These are phyloP conservation scores for Tubosaeta brunneosetosa DNA, from an alignment of 768 basidiomycete species.

Conservation along the genomic window DNA sequence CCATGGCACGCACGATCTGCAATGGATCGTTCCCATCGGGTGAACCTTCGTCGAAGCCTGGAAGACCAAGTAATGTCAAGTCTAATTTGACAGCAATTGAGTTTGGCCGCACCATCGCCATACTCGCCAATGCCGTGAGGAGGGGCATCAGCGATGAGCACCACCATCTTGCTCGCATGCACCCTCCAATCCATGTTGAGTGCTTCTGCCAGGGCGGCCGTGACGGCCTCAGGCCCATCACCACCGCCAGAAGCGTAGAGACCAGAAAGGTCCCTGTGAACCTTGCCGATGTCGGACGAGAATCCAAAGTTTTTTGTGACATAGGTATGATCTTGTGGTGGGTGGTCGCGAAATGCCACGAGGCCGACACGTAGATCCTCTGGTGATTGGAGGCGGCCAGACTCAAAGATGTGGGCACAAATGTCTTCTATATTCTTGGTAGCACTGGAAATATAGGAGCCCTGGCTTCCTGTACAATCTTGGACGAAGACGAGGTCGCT, in stretches of 20 bases:
- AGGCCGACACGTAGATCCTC: slow-evolving; percentile 92
- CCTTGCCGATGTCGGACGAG: slow-evolving; percentile 83
- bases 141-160: slow-evolving; percentile 95
- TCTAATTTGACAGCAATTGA: slow-evolving; percentile 1
- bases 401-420: slow-evolving; percentile 90
- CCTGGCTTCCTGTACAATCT: slow-evolving; percentile 91
- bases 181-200: slow-evolving; percentile 89
- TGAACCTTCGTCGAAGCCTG: slow-evolving; percentile 90
- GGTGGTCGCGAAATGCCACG: slow-evolving; percentile 94
- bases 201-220: slow-evolving; percentile 84
- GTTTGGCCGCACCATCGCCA: slow-evolving; percentile 70
- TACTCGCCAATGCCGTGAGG: slow-evolving; percentile 97
- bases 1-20: slow-evolving; percentile 84
- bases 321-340: slow-evolving; percentile 95
- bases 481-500: slow-evolving; percentile 95
- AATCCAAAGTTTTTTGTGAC: slow-evolving; percentile 93
- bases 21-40: slow-evolving; percentile 93
- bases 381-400: slow-evolving; percentile 78
- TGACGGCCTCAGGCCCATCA: slow-evolving; percentile 96
- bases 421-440: slow-evolving; percentile 97
- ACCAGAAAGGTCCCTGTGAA: slow-evolving; percentile 77
- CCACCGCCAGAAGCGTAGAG: slow-evolving; percentile 89
- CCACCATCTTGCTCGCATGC: slow-evolving; percentile 89
- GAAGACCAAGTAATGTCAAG: slow-evolving; percentile 9
- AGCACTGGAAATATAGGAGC: slow-evolving; percentile 86